Evolutionary conservation across 108 stramenopile species (phyloP).

Genomic region (Stephanodiscus triporus): DNA sequence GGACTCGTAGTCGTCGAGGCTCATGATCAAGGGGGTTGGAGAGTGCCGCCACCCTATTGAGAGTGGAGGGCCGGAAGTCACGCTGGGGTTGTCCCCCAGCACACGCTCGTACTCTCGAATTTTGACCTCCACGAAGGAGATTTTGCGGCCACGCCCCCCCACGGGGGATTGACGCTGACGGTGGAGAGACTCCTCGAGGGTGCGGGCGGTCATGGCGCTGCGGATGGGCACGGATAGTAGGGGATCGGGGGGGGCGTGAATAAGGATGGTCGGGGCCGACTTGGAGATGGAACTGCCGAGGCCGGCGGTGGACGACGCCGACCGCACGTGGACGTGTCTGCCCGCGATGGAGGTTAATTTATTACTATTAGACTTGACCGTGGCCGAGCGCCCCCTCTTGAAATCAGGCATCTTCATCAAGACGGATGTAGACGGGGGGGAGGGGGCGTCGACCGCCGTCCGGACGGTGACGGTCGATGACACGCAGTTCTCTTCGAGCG

Average conservation of each 20-base stretch:
- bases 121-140: slow-evolving; percentile 55
- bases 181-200: slow-evolving; percentile 47
- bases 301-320: too few relatives aligned
- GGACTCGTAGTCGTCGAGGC: slow-evolving; percentile 59
- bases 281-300: neutral
- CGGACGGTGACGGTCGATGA: too few relatives aligned
- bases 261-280: slow-evolving; percentile 46
- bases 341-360: too few relatives aligned
- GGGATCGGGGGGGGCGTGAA: slow-evolving; percentile 8
- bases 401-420: too few relatives aligned
- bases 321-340: too few relatives aligned
- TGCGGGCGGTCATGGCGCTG: slow-evolving; percentile 43
- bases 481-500: too few relatives aligned
- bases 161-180: neutral
- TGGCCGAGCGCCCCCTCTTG: too few relatives aligned
- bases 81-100: slow-evolving; percentile 81
- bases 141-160: neutral
- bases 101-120: slow-evolving; percentile 80
- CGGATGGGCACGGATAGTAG: slow-evolving; percentile 25
- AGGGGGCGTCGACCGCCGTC: too few relatives aligned
- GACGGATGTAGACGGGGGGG: too few relatives aligned
- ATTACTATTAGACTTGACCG: too few relatives aligned
- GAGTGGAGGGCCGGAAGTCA: slow-evolving; percentile 62
- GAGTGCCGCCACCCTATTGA: slow-evolving; percentile 48
- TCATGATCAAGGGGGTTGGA: slow-evolving; percentile 34